Percentiles rank a stretch among this genome's conserved stretches.
Evolutionary conservation across 805 yeast species (phyloP).

Genomic region (Metschnikowia koreensis): DNA sequence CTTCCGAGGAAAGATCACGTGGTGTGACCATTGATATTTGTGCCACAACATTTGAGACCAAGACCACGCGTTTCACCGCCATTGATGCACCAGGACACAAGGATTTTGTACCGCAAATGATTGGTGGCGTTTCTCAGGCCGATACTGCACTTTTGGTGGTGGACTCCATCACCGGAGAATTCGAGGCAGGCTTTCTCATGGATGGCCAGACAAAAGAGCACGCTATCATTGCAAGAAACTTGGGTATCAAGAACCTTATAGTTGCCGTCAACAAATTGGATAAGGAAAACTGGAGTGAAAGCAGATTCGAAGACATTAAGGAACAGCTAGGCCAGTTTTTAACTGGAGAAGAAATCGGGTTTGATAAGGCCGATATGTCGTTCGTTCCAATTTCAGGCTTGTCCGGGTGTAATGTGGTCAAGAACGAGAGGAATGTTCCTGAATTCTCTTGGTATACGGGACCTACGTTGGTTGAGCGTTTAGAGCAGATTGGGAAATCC

Average conservation of each 20-base stretch:
- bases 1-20: slow-evolving; percentile 67
- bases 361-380: slow-evolving; percentile 34
- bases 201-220: slow-evolving; percentile 83
- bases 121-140: slow-evolving; percentile 78
- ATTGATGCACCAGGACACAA: slow-evolving; percentile 85
- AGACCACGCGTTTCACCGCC: slow-evolving; percentile 55
- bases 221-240: slow-evolving; percentile 60
- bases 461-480: slow-evolving; percentile 39
- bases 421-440: slow-evolving; percentile 26
- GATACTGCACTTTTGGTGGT: slow-evolving; percentile 72
- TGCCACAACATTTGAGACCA: slow-evolving; percentile 63
- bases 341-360: slow-evolving; percentile 50
- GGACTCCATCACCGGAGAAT: slow-evolving; percentile 63
- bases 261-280: slow-evolving; percentile 75
- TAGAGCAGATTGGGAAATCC: slow-evolving; percentile 30
- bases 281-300: slow-evolving; percentile 53
- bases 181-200: slow-evolving; percentile 63
- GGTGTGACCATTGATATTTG: slow-evolving; percentile 82
- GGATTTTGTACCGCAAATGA: slow-evolving; percentile 84
- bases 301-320: slow-evolving; percentile 51
- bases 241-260: slow-evolving; percentile 62
- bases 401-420: slow-evolving; percentile 63
- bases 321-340: slow-evolving; percentile 51
- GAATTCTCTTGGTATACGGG: slow-evolving; percentile 49
- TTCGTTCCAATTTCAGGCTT: slow-evolving; percentile 73